Evolutionary conservation across 1,284 basidiomycete species (phyloP).

Genomic region (Microbotryum silenes-acaulis): DNA sequence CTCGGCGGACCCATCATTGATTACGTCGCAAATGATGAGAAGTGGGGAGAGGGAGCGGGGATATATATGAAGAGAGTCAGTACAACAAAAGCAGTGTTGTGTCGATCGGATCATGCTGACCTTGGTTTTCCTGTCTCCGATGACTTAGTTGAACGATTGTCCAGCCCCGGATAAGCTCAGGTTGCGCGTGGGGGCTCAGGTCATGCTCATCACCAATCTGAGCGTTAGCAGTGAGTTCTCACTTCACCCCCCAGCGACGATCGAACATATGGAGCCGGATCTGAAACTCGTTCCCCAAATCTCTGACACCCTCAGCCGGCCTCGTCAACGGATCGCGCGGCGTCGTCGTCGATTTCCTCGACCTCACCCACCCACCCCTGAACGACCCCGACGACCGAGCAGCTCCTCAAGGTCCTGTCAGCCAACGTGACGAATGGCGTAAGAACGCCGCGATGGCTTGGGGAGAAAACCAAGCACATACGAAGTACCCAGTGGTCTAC

Average conservation of each 20-base stretch:
- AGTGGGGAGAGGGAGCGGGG: too few species aligned
- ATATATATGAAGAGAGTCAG: too few species aligned
- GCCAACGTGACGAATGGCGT: slow-evolving; percentile 23
- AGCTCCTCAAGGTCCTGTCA: background rate
- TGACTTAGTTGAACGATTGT: slow-evolving; percentile 22
- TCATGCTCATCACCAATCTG: slow-evolving; percentile 33
- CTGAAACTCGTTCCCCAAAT: background rate
- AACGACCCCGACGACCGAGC: slow-evolving; percentile 5
- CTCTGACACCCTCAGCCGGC: background rate
- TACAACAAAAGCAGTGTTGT: too few species aligned
- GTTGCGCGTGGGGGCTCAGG: slow-evolving; percentile 32
- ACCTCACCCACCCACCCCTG: background rate
- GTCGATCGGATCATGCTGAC: too few species aligned
- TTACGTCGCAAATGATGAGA: too few species aligned
- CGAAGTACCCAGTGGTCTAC: slow-evolving; percentile 26
- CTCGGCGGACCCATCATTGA: slow-evolving; percentile 8
- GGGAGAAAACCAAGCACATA: slow-evolving; percentile 21
- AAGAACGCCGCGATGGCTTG: slow-evolving; percentile 15
- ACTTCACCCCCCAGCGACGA: too few species aligned
- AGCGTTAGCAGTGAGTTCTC: slow-evolving; percentile 19
- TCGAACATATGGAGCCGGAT: too few species aligned
- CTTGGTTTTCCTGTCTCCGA: too few species aligned
- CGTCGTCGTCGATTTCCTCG: slow-evolving; percentile 34
- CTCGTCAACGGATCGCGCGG: slow-evolving; percentile 30
- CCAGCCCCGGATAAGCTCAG: slow-evolving; percentile 18